These are phyloP conservation scores for Hanseniaspora vineae DNA, from an alignment of 805 yeast species.

Conservation along the genomic window DNA sequence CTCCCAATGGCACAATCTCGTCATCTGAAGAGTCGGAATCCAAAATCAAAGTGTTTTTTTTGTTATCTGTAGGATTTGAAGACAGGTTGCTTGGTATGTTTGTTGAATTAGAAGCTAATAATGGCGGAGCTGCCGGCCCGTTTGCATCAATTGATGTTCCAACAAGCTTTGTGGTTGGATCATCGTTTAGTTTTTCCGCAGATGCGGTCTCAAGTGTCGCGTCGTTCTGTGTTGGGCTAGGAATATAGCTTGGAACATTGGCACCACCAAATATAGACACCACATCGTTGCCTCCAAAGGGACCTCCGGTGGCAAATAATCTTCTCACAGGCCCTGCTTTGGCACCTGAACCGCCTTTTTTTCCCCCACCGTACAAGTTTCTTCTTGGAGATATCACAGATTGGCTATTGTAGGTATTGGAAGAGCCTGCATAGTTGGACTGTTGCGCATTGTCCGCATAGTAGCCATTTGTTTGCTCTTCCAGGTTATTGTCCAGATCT, in stretches of 20 bases:
- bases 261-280: conserved; percentile 59
- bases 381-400: conserved; percentile 2
- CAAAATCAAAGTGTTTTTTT: conserved; percentile 18
- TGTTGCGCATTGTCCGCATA: conserved; percentile 10
- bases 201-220: neutral
- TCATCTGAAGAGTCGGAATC: conserved; percentile 57
- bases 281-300: conserved; percentile 95
- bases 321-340: conserved; percentile 45
- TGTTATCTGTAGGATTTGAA: conserved; percentile 8
- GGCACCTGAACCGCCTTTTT: conserved; percentile 25
- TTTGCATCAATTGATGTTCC: conserved; percentile 6
- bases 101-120: no score
- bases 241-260: conserved; percentile 20
- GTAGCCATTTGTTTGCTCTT: neutral
- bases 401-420: neutral
- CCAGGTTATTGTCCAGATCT: conserved; percentile 18
- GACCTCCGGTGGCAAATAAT: conserved; percentile 88
- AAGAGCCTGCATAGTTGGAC: conserved; percentile 25
- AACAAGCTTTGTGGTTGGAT: conserved; percentile 9
- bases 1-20: conserved; percentile 38
- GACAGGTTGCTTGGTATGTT: neutral
- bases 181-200: no score
- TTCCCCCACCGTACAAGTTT: conserved; percentile 57
- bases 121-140: neutral
- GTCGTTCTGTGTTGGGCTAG: conserved; percentile 1